Base-by-base conservation (phyloP, 2,329 filamentous ascomycete genomes). In the Ceratocystis lukuohia region DNA sequence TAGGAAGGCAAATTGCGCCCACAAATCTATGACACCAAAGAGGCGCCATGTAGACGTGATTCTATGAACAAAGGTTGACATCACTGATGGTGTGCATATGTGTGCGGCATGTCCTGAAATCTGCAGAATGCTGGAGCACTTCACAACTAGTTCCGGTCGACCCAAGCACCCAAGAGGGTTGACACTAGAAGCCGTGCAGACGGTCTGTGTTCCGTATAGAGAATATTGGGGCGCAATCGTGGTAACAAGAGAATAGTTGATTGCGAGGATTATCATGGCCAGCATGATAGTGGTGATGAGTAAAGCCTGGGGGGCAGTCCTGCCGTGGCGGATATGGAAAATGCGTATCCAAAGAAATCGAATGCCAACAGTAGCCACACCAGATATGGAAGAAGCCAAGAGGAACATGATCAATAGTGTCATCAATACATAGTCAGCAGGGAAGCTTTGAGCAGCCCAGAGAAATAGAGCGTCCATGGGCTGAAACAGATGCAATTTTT, bases 221-320 rank as follows among this genome's bases (percentile, higher is more conserved):
- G 93, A 85, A 74, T 99, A 99, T 73, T 97, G 92, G 1, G 94
- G 94, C 5, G 91, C 94, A n/a, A 96, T 85, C 69, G 97, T 81
- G 88, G 95, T 96, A 67, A 90, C 88, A 53, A 97, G 80, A 7
- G 90, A 85, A 75, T 97, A 99, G 77, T 97, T 96, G 75, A 96
- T 88, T 44, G 90, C 94, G 56, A 99, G 79, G 1, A 89, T 89
- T 70, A 95, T 93, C 70, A 97, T 82, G 0, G 91, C 93, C 61
- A 99, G 81, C 79, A 99, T 85, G 10, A 95, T 90, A 0, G 93
- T 96, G 1, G 91, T 89, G 73, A 96, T 85, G 65, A 99, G 84
- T 5, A 99, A 81, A 1, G 93, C 94, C 74, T 97, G 94, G 0
- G 94, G 94, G 0, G 89, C 88, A 0, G 93, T 97, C 71, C 92